Conservation (phyloP, 2,329 filamentous ascomycete species). For the Exophiala sp. region DNA sequence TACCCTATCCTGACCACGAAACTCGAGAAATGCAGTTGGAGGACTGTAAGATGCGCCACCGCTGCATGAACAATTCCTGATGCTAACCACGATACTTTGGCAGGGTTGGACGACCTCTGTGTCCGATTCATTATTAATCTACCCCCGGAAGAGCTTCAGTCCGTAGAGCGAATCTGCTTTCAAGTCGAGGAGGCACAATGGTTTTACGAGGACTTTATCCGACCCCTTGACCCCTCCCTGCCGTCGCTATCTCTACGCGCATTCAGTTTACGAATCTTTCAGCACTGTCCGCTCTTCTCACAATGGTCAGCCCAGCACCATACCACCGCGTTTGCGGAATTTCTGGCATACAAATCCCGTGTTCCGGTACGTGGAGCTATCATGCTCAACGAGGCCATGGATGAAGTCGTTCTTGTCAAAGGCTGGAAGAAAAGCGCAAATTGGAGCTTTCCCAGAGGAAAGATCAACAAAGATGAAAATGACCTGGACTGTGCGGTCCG, state of each 20-base stretch:
- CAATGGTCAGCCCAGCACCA: conserved; percentile 72
- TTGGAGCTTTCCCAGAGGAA: conserved; percentile 95
- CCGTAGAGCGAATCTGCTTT: conserved; percentile 92
- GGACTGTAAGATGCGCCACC: conserved; percentile 58
- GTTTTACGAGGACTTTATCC: conserved; percentile 99
- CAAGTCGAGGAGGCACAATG: conserved; percentile 99
- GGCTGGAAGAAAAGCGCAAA: conserved; percentile 96
- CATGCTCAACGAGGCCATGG: conserved; percentile 88
- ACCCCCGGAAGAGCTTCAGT: conserved; percentile 80
- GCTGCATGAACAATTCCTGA: not conserved
- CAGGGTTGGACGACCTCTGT: conserved; percentile 94
- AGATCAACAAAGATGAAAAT: conserved; percentile 96
- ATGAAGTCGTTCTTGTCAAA: conserved; percentile 85
- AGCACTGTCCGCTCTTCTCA: conserved; percentile 84
- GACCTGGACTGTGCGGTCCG: conserved; percentile 89
- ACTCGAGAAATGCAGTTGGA: conserved; percentile 71
- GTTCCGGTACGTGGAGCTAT: conserved; percentile 93
- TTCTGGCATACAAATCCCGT: conserved; percentile 87
- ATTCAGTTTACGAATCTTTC: conserved; percentile 86
- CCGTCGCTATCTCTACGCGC: conserved; percentile 77
- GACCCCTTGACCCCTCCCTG: conserved; percentile 75
- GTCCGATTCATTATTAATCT: conserved; percentile 98
- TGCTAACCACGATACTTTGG: conserved; percentile 13
- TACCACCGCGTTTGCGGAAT: conserved; percentile 79
- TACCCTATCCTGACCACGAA: conserved; percentile 40